Percentiles rank a stretch among this genome's conserved stretches.
Evolutionary conservation across 2,329 filamentous ascomycete species (phyloP).

Genomic region (Clarireedia homoeocarpa): DNA sequence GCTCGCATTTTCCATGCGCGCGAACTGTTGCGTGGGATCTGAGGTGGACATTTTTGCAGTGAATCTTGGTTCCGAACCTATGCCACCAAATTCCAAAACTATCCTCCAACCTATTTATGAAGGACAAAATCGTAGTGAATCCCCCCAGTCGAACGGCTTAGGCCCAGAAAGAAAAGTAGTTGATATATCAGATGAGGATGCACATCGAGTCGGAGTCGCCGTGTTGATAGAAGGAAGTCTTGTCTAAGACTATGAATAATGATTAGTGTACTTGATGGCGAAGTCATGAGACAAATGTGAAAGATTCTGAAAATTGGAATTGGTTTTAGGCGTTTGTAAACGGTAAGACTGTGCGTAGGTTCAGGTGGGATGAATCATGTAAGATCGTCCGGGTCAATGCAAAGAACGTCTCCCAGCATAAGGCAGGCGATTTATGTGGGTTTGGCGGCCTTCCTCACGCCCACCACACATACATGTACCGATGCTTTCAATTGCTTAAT

Average conservation of each 20-base stretch:
- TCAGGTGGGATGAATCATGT: neutral
- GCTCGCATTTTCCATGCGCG: constrained; percentile 1
- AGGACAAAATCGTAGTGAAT: neutral
- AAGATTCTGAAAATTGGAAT: no score
- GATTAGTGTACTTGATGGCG: neutral
- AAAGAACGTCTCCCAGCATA: neutral
- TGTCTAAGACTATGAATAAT: neutral
- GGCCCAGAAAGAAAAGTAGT: neutral
- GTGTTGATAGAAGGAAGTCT: neutral
- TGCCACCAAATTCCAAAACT: neutral
- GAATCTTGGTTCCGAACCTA: no score
- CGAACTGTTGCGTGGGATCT: neutral
- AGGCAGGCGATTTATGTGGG: neutral
- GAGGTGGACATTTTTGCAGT: neutral
- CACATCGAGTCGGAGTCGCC: neutral
- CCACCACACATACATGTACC: neutral
- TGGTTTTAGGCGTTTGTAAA: neutral
- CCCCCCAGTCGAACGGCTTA: neutral
- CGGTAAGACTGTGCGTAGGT: neutral
- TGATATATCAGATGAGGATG: neutral
- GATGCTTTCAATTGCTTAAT: neutral
- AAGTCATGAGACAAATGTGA: no score
- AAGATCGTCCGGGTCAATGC: neutral
- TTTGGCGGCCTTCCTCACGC: neutral
- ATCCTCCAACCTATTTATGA: neutral